phyloP scores from a whole-genome alignment of 257 asterid genomes.

The Apocynum venetum region DNA sequence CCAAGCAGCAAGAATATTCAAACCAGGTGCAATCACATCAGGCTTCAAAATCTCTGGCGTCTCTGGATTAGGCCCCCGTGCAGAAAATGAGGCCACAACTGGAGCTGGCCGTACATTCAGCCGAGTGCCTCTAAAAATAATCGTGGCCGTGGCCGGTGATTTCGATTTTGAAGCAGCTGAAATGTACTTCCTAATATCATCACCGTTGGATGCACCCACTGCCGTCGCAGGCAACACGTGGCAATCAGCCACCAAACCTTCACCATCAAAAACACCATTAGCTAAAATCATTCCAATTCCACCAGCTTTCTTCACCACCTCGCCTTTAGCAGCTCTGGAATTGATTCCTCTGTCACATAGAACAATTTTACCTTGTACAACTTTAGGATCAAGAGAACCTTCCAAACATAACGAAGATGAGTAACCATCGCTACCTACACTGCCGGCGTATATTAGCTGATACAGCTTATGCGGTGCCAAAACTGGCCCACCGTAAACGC shows the following conservation, averaged over 20 bases:
- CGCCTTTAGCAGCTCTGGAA: conserved; percentile 77
- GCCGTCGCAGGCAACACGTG: conserved; percentile 82
- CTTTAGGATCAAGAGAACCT: conserved; percentile 57
- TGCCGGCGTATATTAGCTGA: conserved; percentile 77
- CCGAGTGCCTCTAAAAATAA: conserved; percentile 61
- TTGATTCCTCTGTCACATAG: conserved; percentile 78
- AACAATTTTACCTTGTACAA: conserved; percentile 61
- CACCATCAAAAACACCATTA: conserved; percentile 79
- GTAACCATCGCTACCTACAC: conserved; percentile 72
- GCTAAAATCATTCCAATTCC: conserved; percentile 84
- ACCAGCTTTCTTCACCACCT: conserved; percentile 86
- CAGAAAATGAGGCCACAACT: conserved; percentile 72
- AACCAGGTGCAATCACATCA: conserved; percentile 83
- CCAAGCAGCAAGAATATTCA: conserved; percentile 92
- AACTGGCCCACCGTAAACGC: conserved; percentile 74
- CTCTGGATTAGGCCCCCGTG: conserved; percentile 85
- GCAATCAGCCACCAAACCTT: conserved; percentile 81
- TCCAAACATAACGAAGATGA: conserved; percentile 75
- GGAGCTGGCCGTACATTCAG: conserved; percentile 78
- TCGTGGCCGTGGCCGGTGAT: conserved; percentile 48
- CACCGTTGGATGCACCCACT: conserved; percentile 59
- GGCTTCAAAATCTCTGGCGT: conserved; percentile 85
- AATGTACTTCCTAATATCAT: conserved; percentile 65
- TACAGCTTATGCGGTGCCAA: conserved; percentile 50
- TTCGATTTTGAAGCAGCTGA: conserved; percentile 30